Percentiles rank a stretch among this genome's conserved stretches.
Evolutionary conservation across 1,139 yeast species (phyloP).

Genomic region (Komagataea norvegica): DNA sequence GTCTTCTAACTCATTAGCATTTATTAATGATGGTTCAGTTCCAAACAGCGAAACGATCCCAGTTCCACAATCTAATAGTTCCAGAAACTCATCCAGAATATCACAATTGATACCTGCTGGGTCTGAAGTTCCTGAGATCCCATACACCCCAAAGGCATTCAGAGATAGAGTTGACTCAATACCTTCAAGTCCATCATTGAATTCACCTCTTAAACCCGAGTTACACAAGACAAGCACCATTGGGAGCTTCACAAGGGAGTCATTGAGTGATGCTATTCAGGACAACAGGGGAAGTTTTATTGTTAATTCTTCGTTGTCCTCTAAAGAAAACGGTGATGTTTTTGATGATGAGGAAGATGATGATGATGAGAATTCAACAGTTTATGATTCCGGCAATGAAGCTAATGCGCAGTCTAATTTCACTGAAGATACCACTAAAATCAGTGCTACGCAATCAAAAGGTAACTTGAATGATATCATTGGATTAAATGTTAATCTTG

Average conservation of each 20-base stretch:
- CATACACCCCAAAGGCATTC: conserved; percentile 20
- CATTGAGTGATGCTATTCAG: conserved; percentile 6
- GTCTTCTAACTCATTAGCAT: conserved; percentile 20
- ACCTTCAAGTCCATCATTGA: no score
- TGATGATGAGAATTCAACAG: background rate
- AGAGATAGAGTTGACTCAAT: conserved; percentile 8
- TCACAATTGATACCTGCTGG: conserved; percentile 12
- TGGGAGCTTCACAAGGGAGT: no score
- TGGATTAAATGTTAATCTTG: conserved; percentile 12
- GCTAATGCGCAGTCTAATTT: conserved; percentile 9
- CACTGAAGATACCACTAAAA: conserved; percentile 18
- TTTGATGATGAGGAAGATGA: background rate
- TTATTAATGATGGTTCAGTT: conserved; percentile 25
- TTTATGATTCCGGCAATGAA: background rate
- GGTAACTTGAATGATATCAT: conserved; percentile 6
- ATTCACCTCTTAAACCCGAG: no score
- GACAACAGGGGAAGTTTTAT: conserved; percentile 16
- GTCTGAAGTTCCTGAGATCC: conserved; percentile 21
- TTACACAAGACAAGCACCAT: no score
- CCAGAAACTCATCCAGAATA: conserved; percentile 7
- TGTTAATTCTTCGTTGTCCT: conserved; percentile 13
- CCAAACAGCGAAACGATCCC: background rate
- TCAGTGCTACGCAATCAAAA: conserved; percentile 9
- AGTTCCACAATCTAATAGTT: background rate
- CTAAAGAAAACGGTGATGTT: background rate